Conservation (phyloP, 768 basidiomycete species). For the Kwoniella sp. region DNA sequence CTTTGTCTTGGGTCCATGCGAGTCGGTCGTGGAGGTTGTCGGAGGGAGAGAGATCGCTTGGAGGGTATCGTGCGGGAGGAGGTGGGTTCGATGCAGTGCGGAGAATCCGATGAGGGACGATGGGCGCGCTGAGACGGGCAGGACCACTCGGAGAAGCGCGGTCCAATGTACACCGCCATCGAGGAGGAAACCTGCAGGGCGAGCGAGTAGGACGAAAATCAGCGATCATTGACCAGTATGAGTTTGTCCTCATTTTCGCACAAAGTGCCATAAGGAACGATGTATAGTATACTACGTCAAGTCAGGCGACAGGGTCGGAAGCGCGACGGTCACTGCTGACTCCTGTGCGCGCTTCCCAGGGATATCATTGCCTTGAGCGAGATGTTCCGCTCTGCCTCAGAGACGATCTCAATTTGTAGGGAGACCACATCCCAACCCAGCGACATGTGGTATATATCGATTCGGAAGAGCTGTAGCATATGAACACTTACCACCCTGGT, state of each 20-base stretch:
- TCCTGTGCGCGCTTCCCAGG: no score
- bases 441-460: conserved; percentile 1
- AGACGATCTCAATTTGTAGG: no score
- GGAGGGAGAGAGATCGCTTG: conserved; percentile 48
- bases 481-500: conserved; percentile 54
- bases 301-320: no score
- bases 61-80: conserved; percentile 80
- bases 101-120: conserved; percentile 66
- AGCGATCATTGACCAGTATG: no score
- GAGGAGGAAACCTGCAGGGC: conserved; percentile 70
- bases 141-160: conserved; percentile 64
- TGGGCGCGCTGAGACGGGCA: conserved; percentile 60
- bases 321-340: no score
- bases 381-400: no score
- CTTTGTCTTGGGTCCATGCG: conserved; percentile 43
- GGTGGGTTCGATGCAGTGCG: conserved; percentile 70
- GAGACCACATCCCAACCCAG: no score
- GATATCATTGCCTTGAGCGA: no score
- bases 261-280: no score
- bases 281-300: no score
- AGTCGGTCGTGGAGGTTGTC: conserved; percentile 6
- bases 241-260: no score
- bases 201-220: no score
- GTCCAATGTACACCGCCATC: conserved; percentile 57
- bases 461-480: conserved; percentile 17